Conservation (phyloP, 2,329 filamentous ascomycete genomes). For the Colletotrichum graminicola region DNA sequence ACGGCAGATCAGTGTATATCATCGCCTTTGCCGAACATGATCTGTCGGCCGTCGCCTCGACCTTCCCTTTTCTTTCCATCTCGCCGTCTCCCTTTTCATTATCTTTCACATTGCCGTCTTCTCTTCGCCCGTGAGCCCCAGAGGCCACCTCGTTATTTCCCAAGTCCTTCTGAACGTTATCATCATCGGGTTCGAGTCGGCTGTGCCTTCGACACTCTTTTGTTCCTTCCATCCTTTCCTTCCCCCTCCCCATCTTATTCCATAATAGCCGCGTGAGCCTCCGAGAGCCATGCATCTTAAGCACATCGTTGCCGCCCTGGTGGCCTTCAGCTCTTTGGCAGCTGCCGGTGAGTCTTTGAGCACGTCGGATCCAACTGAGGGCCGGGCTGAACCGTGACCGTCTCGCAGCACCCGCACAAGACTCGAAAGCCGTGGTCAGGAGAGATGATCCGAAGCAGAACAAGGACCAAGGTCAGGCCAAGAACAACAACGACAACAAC, state of each 20-base stretch:
- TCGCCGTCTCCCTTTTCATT: not conserved
- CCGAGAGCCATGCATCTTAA: constrained; percentile 46
- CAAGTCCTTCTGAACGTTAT: not conserved
- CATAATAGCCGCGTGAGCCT: constrained; percentile 12
- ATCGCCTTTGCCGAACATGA: constrained; percentile 23
- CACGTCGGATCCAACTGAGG: no score
- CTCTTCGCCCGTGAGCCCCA: constrained; percentile 14
- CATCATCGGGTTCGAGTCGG: constrained; percentile 9
- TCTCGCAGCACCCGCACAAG: constrained; percentile 29
- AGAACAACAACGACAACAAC: constrained; percentile 5
- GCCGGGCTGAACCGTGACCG: not conserved
- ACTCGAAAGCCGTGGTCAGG: constrained; percentile 24
- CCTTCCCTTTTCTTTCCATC: not conserved
- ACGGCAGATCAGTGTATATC: constrained; percentile 20
- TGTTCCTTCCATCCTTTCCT: not conserved
- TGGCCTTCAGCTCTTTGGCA: constrained; percentile 47
- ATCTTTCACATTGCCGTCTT: not conserved
- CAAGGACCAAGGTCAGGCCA: constrained; percentile 3
- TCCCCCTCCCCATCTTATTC: not conserved
- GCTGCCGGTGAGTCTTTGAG: constrained; percentile 45
- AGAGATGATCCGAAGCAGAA: constrained; percentile 6
- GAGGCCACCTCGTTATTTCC: constrained; percentile 3
- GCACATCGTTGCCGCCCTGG: constrained; percentile 47
- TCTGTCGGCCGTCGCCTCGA: constrained; percentile 17
- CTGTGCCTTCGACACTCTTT: constrained; percentile 29